These are phyloP conservation scores for Bryoerythrophyllum caledonicum DNA, from an alignment of 225 moss, liverwort and hornwort species.

Conservation along the genomic window DNA sequence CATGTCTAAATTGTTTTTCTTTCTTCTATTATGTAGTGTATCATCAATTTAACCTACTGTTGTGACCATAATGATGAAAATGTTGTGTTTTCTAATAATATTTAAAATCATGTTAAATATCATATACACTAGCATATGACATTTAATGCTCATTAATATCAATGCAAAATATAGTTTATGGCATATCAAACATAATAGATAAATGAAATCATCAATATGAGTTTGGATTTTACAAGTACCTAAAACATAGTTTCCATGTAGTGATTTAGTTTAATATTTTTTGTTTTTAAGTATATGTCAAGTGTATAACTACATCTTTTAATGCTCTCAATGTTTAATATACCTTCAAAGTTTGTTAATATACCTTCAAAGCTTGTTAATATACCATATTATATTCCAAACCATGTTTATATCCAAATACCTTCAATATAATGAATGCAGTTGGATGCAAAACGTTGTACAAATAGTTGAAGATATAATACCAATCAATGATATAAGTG, in stretches of 20 bases:
- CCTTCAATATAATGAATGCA: conserved; percentile 3
- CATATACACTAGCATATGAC: neutral
- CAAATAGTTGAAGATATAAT: conserved; percentile 55
- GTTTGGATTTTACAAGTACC: neutral
- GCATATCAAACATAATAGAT: neutral
- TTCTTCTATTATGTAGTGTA: neutral
- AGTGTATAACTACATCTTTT: too few relatives aligned
- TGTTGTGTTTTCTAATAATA: neutral
- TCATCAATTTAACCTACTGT: neutral
- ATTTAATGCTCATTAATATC: neutral
- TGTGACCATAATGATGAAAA: neutral
- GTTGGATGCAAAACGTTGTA: conserved; percentile 60
- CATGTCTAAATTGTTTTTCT: neutral
- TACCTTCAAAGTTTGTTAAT: neutral
- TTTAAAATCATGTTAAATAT: neutral
- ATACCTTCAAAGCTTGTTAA: too few relatives aligned
- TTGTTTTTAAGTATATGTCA: neutral
- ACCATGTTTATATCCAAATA: neutral
- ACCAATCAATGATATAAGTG: conserved; percentile 28
- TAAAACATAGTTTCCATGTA: neutral
- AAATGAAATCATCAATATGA: accelerated
- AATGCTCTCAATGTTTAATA: neutral
- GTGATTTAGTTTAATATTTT: neutral
- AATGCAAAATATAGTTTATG: neutral
- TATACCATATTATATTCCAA: neutral